Evolutionary conservation across 495 filamentous ascomycete genomes (phyloP).

Genomic region (Talaromyces borbonicus): DNA sequence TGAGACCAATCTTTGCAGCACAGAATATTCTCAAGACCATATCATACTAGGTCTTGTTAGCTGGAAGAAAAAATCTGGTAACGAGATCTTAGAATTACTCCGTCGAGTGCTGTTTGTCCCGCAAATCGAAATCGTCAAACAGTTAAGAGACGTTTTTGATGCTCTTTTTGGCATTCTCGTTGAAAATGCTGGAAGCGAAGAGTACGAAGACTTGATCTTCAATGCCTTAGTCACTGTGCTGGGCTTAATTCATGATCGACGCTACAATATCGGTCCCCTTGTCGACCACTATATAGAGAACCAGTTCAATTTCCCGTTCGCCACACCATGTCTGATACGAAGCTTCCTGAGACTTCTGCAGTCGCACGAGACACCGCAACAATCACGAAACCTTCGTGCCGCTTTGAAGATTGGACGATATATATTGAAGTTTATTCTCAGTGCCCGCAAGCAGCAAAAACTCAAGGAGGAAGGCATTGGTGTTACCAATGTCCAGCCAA

Average conservation of each 20-base stretch:
- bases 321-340: constrained; percentile 79
- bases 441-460: constrained; percentile 77
- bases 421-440: constrained; percentile 90
- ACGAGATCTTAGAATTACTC: constrained; percentile 61
- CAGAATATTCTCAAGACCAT: constrained; percentile 88
- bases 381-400: constrained; percentile 72
- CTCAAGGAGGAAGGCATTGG: constrained; percentile 83
- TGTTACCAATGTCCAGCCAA: constrained; percentile 63
- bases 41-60: constrained; percentile 72
- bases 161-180: constrained; percentile 84
- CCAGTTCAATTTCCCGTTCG: constrained; percentile 88
- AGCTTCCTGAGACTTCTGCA: constrained; percentile 76
- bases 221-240: constrained; percentile 80
- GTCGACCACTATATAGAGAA: constrained; percentile 87
- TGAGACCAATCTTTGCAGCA: constrained; percentile 90
- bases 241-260: constrained; percentile 86
- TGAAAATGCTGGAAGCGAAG: constrained; percentile 78
- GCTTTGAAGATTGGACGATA: constrained; percentile 93
- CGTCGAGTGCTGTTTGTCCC: constrained; percentile 85
- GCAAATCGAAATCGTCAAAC: constrained; percentile 95
- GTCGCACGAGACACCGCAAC: constrained; percentile 68
- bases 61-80: constrained; percentile 67
- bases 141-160: constrained; percentile 82
- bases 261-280: constrained; percentile 82
- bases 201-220: constrained; percentile 89